Evolutionary conservation across 805 yeast species (phyloP).

Genomic region (Saccharomyces paradoxus): DNA sequence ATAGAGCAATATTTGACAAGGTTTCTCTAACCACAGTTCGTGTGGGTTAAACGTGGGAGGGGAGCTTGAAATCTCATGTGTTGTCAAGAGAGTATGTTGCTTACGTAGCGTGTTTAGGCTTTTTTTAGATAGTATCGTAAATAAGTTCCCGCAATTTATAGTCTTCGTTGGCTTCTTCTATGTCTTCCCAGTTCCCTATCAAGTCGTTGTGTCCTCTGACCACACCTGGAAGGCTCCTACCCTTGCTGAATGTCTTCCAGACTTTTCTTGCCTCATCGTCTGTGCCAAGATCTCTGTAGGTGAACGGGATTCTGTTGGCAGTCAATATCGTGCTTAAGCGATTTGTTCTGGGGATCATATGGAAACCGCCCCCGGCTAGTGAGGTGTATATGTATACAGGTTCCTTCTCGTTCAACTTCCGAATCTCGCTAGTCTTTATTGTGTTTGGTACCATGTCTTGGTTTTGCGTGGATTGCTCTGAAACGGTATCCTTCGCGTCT

Average conservation of each 20-base stretch:
- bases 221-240: slow-evolving; percentile 74
- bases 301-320: slow-evolving; percentile 62
- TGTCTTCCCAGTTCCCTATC: slow-evolving; percentile 78
- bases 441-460: neutral
- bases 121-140: slow-evolving; percentile 47
- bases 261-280: slow-evolving; percentile 77
- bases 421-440: slow-evolving; percentile 13
- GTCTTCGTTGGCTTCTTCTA: slow-evolving; percentile 81
- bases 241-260: slow-evolving; percentile 70
- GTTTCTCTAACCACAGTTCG: neutral
- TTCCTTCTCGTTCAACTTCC: slow-evolving; percentile 32
- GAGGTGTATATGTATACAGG: slow-evolving; percentile 80
- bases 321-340: slow-evolving; percentile 64
- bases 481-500: slow-evolving; percentile 2
- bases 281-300: slow-evolving; percentile 73
- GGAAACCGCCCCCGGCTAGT: slow-evolving; percentile 76
- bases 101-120: slow-evolving; percentile 1
- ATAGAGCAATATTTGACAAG: neutral
- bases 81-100: neutral
- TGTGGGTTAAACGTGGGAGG: neutral
- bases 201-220: slow-evolving; percentile 75
- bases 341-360: slow-evolving; percentile 69
- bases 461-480: neutral
- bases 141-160: slow-evolving; percentile 55
- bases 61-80: neutral